Evolutionary conservation across 1,284 basidiomycete genomes (phyloP), one percentile per base, ranked within the genome.

Genomic region (Xanthoconium separans): DNA sequence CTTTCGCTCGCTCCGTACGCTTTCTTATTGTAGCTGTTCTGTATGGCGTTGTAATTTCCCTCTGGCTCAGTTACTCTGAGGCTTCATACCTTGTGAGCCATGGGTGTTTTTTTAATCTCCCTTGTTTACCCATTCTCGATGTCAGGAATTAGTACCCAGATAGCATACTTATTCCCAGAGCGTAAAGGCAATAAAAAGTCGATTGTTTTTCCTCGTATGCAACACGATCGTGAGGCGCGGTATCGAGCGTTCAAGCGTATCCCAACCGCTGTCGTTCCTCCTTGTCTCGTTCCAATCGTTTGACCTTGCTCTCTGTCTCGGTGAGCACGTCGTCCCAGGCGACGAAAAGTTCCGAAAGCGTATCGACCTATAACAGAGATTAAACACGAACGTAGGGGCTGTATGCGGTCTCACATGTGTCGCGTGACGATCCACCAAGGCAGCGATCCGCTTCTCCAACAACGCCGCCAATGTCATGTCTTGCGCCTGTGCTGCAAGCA

Each of bases 261-360:
- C 88, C 87, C 39, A 88, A 68, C 34, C 80, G 78, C 53, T 72
- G 72, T 47, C 79, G 73, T 62, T 87, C 85, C 22, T 75, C 75
- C 53, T 75, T 77, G 43, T 84, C 81, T 53, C 78, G 79, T 63
- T 89, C 86, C 42, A 88, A 63, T 39, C 70, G 75, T 27, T 70
- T 69, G 12, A 83, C 68, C 52, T 79, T 79, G 48, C 80, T 77
- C 63, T 91, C 89, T 4, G 83, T 78, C 44, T 81, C 79, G 15
- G 77, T 76, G 12, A 91, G 70, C 1, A 83, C 77, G 52, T 89
- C 87, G 59, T 91, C 87, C 89, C 89, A 92, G 16, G 80, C 81
- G 9, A 92, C 85, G 59, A 91, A 92, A 13, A 91, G 73, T 57
- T 91, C 89, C 6, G 89, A 92, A 2, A 91, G 74, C 0, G 81